Evolutionary conservation across 208 protist species (phyloP), one percentile per base, ranked within the genome.

Genomic region (Novymonas esmeraldas): DNA sequence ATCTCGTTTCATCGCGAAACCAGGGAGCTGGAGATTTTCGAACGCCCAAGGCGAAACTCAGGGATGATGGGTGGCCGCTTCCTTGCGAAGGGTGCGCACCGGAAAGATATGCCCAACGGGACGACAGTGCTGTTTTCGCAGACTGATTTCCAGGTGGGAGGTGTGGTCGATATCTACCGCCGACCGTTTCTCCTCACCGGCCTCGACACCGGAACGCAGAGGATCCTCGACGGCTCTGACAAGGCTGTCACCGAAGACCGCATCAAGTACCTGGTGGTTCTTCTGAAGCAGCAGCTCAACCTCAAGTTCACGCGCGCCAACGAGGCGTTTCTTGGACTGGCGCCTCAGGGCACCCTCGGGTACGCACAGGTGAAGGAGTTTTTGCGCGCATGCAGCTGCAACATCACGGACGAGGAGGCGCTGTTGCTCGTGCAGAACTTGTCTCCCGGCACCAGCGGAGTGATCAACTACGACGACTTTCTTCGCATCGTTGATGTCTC

Each of bases 61-160:
- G 95, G 95, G 26, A 94, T 95, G 73, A 45, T 94, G 36, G 91
- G 82, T 22, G 96, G 96, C 2, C 87, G 90, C 11, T 98, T 98
- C 73, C 86, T 98, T 28, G 69, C 82, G 22, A 92, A 93, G 65
- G 85, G 84, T 6, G 56, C 80, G 50, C 79, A 97, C 67, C 79
- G 68, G 51, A 93, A 93, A 64, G 52, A 64, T 24, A 70, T 95
- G 51, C 70, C 75, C 0, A 85, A 95, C 57, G 87, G 88, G 16
- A 81, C 76, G 6, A 91, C 70, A n/a, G 73, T 79, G 26, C 84
- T 55, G 11, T 96, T 89, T 45, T 58, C 64, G n/a, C 76, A 83
- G 14, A 45, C 56, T 3, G 85, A 97, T 59, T 96, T 93, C 66
- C 70, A 87, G 44, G 81, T 95, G 0, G 96, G 94, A 10, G 73